These are phyloP conservation scores for Triadica sebifera DNA, from an alignment of 345 rosid genomes.

Conservation along the genomic window DNA sequence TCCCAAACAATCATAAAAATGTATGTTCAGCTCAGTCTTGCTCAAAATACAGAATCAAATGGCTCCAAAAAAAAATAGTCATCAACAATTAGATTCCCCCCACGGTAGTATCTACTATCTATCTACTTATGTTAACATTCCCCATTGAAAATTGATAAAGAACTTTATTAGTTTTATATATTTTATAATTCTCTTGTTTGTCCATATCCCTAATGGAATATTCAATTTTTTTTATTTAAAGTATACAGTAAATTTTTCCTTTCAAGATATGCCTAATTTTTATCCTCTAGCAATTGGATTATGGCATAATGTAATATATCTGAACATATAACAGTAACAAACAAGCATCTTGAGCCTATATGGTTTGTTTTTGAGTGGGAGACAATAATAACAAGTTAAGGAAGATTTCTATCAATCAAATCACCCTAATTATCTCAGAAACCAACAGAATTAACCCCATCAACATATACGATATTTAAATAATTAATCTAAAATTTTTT, in stretches of 20 bases:
- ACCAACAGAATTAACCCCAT: constrained; percentile 22
- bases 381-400: constrained; percentile 33
- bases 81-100: not conserved
- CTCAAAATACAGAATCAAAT: constrained; percentile 8
- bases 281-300: constrained; percentile 1
- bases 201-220: constrained; percentile 34
- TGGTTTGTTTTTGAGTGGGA: constrained; percentile 25
- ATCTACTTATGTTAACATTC: constrained; percentile 21
- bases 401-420: constrained; percentile 33
- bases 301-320: constrained; percentile 11
- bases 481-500: no score
- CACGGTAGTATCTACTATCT: not conserved
- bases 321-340: constrained; percentile 11
- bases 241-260: constrained; percentile 18
- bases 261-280: not conserved
- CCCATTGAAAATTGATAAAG: constrained; percentile 10
- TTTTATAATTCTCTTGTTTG: constrained; percentile 25
- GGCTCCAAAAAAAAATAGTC: not conserved
- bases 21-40: constrained; percentile 13
- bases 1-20: constrained; percentile 12
- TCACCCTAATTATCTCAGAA: constrained; percentile 16
- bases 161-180: not conserved
- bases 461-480: not conserved
- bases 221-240: constrained; percentile 9
- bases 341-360: constrained; percentile 21